Evolutionary conservation across 345 rosid genomes (phyloP).

Genomic region (Cardamine resedifolia): DNA sequence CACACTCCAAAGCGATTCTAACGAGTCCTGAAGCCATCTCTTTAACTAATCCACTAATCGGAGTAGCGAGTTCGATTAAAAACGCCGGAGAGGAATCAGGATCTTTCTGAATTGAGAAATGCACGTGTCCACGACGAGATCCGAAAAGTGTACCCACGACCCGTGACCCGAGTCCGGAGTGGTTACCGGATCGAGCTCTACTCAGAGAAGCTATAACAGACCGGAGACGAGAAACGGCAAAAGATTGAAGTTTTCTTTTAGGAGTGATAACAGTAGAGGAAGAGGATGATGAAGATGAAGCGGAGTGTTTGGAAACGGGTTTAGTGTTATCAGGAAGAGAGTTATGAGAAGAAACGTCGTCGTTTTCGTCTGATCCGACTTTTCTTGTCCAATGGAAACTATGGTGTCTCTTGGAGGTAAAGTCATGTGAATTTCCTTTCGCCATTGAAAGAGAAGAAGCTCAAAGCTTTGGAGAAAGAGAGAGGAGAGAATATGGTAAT

Average conservation of each 20-base stretch:
- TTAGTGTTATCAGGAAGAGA: conserved; percentile 11
- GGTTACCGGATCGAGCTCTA: conserved; percentile 46
- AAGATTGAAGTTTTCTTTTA: conserved; percentile 64
- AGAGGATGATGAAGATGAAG: conserved; percentile 25
- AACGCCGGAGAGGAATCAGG: conserved; percentile 80
- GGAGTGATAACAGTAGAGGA: conserved; percentile 35
- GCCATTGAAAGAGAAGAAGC: conserved; percentile 45
- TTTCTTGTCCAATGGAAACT: conserved; percentile 79
- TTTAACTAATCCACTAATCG: conserved; percentile 76
- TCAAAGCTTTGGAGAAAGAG: not conserved
- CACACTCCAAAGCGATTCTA: conserved; percentile 90
- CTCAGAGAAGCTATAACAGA: conserved; percentile 63
- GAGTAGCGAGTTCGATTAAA: conserved; percentile 84
- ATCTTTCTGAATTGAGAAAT: conserved; percentile 85
- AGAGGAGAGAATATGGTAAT: conserved; percentile 6
- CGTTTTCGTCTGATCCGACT: conserved; percentile 63
- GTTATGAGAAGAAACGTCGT: conserved; percentile 37
- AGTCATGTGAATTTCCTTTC: conserved; percentile 51
- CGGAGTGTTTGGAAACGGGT: conserved; percentile 28
- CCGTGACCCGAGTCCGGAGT: conserved; percentile 51
- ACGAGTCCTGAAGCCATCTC: conserved; percentile 99
- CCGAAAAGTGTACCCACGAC: conserved; percentile 95
- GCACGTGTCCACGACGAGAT: conserved; percentile 84
- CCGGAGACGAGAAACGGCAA: conserved; percentile 77
- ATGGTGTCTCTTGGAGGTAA: conserved; percentile 62